phyloP scores from a whole-genome alignment of 371 early-diverging fungal genomes.

The Catenaria anguillulae region DNA sequence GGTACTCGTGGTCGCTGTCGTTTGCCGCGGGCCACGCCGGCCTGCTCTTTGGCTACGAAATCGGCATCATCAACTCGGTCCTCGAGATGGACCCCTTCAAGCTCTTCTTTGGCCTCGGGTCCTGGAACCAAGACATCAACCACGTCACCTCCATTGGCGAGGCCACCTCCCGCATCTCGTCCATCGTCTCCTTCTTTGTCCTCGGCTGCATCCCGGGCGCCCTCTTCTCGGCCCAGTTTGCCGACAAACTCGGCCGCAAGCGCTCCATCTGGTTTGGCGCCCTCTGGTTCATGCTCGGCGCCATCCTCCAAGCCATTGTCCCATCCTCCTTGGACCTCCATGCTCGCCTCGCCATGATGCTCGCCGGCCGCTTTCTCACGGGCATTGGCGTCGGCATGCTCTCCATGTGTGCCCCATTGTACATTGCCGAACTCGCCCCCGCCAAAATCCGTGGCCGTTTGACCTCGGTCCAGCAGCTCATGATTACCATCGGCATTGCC shows the following conservation, averaged over 20 bases:
- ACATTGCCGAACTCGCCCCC: conserved; percentile 80
- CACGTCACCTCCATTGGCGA: not conserved
- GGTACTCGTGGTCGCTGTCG: no score
- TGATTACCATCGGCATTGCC: conserved; percentile 46
- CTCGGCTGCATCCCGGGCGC: conserved; percentile 9
- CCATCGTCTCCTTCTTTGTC: conserved; percentile 8
- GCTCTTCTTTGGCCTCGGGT: not conserved
- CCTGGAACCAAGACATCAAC: not conserved
- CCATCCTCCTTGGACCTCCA: conserved; percentile 11
- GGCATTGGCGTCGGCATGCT: conserved; percentile 76
- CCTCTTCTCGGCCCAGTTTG: conserved; percentile 17
- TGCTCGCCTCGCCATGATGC: conserved; percentile 32
- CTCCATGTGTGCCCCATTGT: conserved; percentile 77
- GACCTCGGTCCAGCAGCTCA: conserved; percentile 74
- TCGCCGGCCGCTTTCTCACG: conserved; percentile 56
- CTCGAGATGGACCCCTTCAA: conserved; percentile 9
- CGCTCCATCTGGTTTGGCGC: conserved; percentile 51
- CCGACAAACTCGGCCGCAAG: conserved; percentile 61
- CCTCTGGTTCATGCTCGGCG: conserved; percentile 52
- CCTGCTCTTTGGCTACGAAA: conserved; percentile 32
- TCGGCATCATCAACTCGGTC: conserved; percentile 23
- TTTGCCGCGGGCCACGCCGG: no score
- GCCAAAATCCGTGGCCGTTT: conserved; percentile 69
- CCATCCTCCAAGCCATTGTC: conserved; percentile 45
- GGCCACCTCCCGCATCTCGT: not conserved